A percentile compares a stretch with the other conserved stretches of the same genome.
Conservation (phyloP, 305 asterid genomes). For the Fraxinus velutina region DNA sequence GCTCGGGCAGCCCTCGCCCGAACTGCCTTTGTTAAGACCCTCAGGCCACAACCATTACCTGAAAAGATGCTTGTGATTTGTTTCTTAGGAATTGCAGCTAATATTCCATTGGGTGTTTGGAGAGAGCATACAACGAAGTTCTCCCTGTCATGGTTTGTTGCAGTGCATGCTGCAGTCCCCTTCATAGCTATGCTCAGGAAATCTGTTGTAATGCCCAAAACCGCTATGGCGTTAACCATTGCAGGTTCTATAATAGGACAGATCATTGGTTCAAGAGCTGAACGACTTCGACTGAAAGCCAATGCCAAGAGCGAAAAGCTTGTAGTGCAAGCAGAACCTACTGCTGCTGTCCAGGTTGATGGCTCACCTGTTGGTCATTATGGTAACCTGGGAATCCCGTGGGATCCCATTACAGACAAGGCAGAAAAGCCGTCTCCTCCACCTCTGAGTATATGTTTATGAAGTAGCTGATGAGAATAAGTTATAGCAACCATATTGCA, state of each 20-base stretch:
- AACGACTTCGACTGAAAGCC: slow-evolving; percentile 54
- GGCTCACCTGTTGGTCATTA: slow-evolving; percentile 28
- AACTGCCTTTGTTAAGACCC: slow-evolving; percentile 59
- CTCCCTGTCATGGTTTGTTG: slow-evolving; percentile 67
- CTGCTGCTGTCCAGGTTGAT: slow-evolving; percentile 26
- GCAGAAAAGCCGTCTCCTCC: slow-evolving; percentile 36
- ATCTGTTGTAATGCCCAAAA: slow-evolving; percentile 78
- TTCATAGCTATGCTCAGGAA: slow-evolving; percentile 84
- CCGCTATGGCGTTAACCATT: slow-evolving; percentile 73
- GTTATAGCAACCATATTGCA: background rate
- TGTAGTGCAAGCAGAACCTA: slow-evolving; percentile 25
- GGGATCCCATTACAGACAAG: slow-evolving; percentile 36
- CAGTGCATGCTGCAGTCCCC: slow-evolving; percentile 84
- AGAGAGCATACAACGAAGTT: slow-evolving; percentile 67
- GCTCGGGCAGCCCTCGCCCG: slow-evolving; percentile 76
- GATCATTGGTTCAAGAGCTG: slow-evolving; percentile 77
- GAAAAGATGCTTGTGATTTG: slow-evolving; percentile 64
- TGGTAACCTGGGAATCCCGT: slow-evolving; percentile 32
- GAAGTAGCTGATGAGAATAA: slow-evolving; percentile 15
- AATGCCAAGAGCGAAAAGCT: slow-evolving; percentile 39
- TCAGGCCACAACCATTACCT: slow-evolving; percentile 70
- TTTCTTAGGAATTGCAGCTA: slow-evolving; percentile 63
- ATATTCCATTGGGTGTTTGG: slow-evolving; percentile 73
- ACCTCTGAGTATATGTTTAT: slow-evolving; percentile 51
- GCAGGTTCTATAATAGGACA: slow-evolving; percentile 79